phyloP scores from a whole-genome alignment of 2,329 filamentous ascomycete species.

The Hysterium pulicare region DNA sequence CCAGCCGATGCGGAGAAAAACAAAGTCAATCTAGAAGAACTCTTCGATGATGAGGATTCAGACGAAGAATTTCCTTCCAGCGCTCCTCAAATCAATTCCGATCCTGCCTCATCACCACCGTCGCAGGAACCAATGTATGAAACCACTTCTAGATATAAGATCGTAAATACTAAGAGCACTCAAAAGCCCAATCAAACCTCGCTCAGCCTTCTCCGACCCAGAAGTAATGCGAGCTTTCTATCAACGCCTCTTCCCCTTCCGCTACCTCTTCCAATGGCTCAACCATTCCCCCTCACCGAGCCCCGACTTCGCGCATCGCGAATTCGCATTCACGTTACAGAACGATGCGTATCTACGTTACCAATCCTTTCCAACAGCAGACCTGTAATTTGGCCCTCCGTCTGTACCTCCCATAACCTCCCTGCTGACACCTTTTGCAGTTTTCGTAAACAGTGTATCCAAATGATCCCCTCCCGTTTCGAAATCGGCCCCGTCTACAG shows the following conservation, averaged over 20 bases:
- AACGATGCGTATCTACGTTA: slow-evolving; percentile 93
- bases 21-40: slow-evolving; percentile 51
- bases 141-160: neutral
- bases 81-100: slow-evolving; percentile 44
- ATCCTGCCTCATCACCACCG: slow-evolving; percentile 38
- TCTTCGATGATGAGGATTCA: slow-evolving; percentile 57
- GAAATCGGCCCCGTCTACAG: slow-evolving; percentile 98
- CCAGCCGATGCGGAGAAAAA: slow-evolving; percentile 24
- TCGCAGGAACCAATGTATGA: slow-evolving; percentile 39
- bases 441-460: slow-evolving; percentile 86
- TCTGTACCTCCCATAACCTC: neutral
- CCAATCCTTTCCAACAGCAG: slow-evolving; percentile 69
- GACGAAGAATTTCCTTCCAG: slow-evolving; percentile 59
- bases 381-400: slow-evolving; percentile 49
- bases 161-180: slow-evolving; percentile 14
- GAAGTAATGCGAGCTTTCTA: slow-evolving; percentile 93
- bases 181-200: slow-evolving; percentile 38
- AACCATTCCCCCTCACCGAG: slow-evolving; percentile 87
- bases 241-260: slow-evolving; percentile 90
- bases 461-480: slow-evolving; percentile 86
- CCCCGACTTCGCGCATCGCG: slow-evolving; percentile 85
- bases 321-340: slow-evolving; percentile 93
- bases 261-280: slow-evolving; percentile 94
- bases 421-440: slow-evolving; percentile 41
- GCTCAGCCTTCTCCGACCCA: slow-evolving; percentile 60